These are phyloP conservation scores for Trichoderma sp. DNA, from an alignment of 2,329 filamentous ascomycete species.

Conservation along the genomic window DNA sequence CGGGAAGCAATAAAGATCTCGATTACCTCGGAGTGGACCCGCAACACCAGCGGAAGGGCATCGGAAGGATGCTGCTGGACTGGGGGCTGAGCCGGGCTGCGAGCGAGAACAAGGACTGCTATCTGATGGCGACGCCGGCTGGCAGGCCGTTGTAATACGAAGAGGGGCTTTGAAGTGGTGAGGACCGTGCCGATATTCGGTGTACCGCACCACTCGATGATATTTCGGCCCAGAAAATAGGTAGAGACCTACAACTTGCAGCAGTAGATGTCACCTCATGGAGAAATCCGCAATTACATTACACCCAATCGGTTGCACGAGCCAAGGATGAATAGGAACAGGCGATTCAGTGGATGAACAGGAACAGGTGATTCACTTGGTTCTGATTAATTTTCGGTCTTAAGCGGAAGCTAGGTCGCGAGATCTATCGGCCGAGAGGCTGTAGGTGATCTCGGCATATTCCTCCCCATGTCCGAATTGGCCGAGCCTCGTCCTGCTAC, in stretches of 20 bases:
- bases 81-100: conserved; percentile 29
- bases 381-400: background rate
- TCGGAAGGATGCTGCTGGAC: conserved; percentile 30
- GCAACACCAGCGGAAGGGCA: conserved; percentile 30
- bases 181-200: conserved; percentile 27
- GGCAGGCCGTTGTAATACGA: conserved; percentile 27
- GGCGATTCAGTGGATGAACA: background rate
- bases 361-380: background rate
- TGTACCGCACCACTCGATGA: conserved; percentile 27
- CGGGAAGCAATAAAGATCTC: conserved; percentile 26
- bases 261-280: background rate
- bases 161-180: conserved; percentile 26
- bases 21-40: conserved; percentile 32
- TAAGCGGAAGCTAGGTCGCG: background rate
- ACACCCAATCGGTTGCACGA: no score
- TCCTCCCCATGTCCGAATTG: background rate
- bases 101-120: conserved; percentile 27
- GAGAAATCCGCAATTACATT: no score
- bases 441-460: background rate
- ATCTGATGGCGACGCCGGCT: conserved; percentile 29
- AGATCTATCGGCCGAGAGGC: background rate
- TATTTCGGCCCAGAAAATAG: conserved; percentile 15
- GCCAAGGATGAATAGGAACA: background rate
- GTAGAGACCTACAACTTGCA: background rate
- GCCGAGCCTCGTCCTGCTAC: background rate